Evolutionary conservation across 139 green algal species (phyloP).

Genomic region (Picochlorum sp.): DNA sequence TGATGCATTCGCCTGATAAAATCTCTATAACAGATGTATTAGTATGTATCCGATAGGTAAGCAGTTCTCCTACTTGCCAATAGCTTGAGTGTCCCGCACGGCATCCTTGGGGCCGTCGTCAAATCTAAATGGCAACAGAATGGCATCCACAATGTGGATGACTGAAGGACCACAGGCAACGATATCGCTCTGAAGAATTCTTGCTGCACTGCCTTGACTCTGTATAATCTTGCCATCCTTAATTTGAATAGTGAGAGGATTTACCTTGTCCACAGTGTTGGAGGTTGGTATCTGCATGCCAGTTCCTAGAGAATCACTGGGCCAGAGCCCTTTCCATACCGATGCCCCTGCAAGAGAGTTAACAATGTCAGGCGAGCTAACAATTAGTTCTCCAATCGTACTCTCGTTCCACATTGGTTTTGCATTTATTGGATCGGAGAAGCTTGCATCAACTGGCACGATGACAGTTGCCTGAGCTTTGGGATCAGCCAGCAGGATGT

Average conservation of each 20-base stretch:
- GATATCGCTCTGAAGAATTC: conserved; percentile 19
- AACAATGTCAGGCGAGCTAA: conserved; percentile 5
- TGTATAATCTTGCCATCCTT: conserved; percentile 3
- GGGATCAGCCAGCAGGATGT: conserved; percentile 1
- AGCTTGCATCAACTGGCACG: conserved; percentile 10
- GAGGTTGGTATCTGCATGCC: neutral
- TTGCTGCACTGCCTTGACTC: conserved; percentile 6
- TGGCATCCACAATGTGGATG: conserved; percentile 22
- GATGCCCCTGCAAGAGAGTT: conserved; percentile 12
- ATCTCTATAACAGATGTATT: no score
- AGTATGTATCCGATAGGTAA: no score
- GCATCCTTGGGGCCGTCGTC: conserved; percentile 21
- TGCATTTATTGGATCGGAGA: conserved; percentile 9
- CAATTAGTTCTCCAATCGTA: conserved; percentile 5
- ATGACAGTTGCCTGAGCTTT: conserved; percentile 8
- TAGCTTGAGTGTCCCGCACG: conserved; percentile 8
- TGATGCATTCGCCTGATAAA: no score
- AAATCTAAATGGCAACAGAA: conserved; percentile 30
- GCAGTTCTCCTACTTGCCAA: neutral
- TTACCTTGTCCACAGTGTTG: conserved; percentile 19
- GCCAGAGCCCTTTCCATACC: conserved; percentile 14
- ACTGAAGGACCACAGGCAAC: conserved; percentile 20
- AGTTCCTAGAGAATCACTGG: conserved; percentile 1
- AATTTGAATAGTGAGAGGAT: neutral
- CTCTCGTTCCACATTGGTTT: conserved; percentile 5